Percentiles rank a stretch among this genome's conserved stretches.
These are phyloP conservation scores for Protomyces arabidopsidicola DNA, from an alignment of 1,139 yeast genomes.

Conservation along the genomic window DNA sequence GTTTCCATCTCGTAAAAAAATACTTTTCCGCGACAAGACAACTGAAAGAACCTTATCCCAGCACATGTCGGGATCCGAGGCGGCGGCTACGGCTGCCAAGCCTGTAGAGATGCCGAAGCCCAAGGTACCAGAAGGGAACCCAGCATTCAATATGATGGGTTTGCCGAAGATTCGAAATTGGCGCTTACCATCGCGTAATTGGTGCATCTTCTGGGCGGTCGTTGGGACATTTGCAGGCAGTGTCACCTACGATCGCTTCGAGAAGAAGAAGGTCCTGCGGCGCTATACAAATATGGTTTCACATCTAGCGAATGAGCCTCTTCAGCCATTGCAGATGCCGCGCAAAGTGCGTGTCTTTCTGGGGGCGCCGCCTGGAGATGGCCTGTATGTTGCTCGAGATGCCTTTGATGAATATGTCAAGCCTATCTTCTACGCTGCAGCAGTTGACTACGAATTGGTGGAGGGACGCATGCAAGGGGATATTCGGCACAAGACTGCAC, in stretches of 20 bases:
- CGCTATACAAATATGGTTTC: slow-evolving; percentile 63
- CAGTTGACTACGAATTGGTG: slow-evolving; percentile 76
- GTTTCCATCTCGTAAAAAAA: background rate
- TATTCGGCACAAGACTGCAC: slow-evolving; percentile 75
- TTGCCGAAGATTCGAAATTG: slow-evolving; percentile 33
- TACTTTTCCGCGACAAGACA: background rate
- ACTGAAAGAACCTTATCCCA: no score
- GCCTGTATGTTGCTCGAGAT: slow-evolving; percentile 66
- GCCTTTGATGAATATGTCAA: slow-evolving; percentile 72
- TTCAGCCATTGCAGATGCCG: slow-evolving; percentile 52
- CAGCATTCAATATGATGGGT: slow-evolving; percentile 86
- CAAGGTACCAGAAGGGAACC: slow-evolving; percentile 46
- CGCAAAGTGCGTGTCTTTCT: slow-evolving; percentile 76
- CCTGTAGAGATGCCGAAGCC: background rate
- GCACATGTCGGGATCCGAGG: background rate
- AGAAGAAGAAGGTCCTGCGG: slow-evolving; percentile 62
- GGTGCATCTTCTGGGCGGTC: slow-evolving; percentile 84
- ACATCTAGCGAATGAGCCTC: slow-evolving; percentile 45
- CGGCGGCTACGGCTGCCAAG: background rate
- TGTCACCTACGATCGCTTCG: slow-evolving; percentile 67
- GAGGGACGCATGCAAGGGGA: slow-evolving; percentile 80
- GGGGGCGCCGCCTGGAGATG: slow-evolving; percentile 96
- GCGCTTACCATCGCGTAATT: slow-evolving; percentile 75
- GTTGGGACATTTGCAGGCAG: slow-evolving; percentile 65
- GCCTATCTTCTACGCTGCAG: slow-evolving; percentile 81